These are phyloP conservation scores for Cardamine resedifolia DNA, from an alignment of 345 rosid genomes.

Conservation along the genomic window DNA sequence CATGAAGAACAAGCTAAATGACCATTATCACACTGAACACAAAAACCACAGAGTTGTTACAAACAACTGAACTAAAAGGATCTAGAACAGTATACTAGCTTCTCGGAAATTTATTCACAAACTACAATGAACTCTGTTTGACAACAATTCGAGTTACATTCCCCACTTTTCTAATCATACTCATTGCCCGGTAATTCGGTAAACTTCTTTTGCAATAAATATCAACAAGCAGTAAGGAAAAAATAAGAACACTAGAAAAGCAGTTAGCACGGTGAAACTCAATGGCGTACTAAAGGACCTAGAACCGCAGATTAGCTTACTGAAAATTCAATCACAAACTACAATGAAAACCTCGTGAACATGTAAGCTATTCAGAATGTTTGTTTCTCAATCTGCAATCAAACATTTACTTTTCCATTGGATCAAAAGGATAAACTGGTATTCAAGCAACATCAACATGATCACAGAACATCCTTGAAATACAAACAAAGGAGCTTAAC, in stretches of 20 bases:
- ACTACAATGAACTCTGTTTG: not conserved
- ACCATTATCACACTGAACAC: constrained; percentile 64
- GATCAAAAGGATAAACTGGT: not conserved
- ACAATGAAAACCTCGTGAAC: not conserved
- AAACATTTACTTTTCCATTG: not conserved
- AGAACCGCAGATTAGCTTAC: not conserved
- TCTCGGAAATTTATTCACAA: not conserved
- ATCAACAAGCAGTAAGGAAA: not conserved
- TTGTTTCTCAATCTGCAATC: not conserved
- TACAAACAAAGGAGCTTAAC: not conserved
- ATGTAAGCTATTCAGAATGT: not conserved
- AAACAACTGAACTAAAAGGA: not conserved
- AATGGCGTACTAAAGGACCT: not conserved
- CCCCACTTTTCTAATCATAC: not conserved
- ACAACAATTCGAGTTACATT: not conserved
- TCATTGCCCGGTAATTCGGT: not conserved
- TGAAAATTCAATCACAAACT: not conserved
- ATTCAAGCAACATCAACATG: not conserved
- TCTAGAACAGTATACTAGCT: not conserved
- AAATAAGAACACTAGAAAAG: not conserved
- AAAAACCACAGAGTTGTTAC: not conserved
- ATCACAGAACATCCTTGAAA: not conserved
- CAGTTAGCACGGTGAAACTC: not conserved
- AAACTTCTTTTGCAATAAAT: not conserved
- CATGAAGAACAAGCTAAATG: constrained; percentile 60